Percentiles rank a stretch among this genome's conserved stretches.
phyloP scores from a whole-genome alignment of 768 basidiomycete species.

The Lactarius akahatsu region DNA sequence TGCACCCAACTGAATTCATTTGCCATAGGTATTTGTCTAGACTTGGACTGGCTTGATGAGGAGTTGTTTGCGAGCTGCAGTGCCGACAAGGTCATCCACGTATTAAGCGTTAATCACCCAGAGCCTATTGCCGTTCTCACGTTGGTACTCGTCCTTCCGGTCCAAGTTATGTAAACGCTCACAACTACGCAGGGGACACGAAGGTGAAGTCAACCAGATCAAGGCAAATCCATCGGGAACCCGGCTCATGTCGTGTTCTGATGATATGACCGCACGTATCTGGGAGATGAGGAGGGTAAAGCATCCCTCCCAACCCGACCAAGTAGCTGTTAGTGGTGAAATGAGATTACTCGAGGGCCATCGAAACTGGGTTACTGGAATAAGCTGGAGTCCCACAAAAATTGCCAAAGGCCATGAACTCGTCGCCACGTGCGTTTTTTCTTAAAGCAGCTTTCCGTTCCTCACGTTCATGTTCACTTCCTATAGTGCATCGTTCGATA shows the following conservation, averaged over 20 bases:
- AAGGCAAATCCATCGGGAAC: slow-evolving; percentile 66
- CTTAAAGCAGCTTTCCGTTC: slow-evolving; percentile 15
- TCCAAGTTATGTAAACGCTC: neutral
- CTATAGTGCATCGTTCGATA: slow-evolving; percentile 74
- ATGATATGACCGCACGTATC: slow-evolving; percentile 74
- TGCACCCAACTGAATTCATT: neutral
- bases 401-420: slow-evolving; percentile 54
- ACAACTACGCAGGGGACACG: slow-evolving; percentile 55
- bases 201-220: slow-evolving; percentile 75
- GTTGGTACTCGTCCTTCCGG: slow-evolving; percentile 42
- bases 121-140: slow-evolving; percentile 60
- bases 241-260: slow-evolving; percentile 76
- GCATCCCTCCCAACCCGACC: slow-evolving; percentile 32
- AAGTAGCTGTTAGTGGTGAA: slow-evolving; percentile 34
- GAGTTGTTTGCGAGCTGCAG: slow-evolving; percentile 71
- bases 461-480: neutral
- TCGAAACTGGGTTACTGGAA: slow-evolving; percentile 57
- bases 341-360: slow-evolving; percentile 59
- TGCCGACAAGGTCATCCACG: slow-evolving; percentile 61
- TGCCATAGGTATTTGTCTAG: slow-evolving; percentile 67
- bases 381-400: slow-evolving; percentile 66
- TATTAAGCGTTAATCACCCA: slow-evolving; percentile 54
- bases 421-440: slow-evolving; percentile 61
- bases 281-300: slow-evolving; percentile 61
- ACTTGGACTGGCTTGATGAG: slow-evolving; percentile 77